Conservation (phyloP, 1,284 basidiomycete genomes). For the Prillingera fragicola region DNA sequence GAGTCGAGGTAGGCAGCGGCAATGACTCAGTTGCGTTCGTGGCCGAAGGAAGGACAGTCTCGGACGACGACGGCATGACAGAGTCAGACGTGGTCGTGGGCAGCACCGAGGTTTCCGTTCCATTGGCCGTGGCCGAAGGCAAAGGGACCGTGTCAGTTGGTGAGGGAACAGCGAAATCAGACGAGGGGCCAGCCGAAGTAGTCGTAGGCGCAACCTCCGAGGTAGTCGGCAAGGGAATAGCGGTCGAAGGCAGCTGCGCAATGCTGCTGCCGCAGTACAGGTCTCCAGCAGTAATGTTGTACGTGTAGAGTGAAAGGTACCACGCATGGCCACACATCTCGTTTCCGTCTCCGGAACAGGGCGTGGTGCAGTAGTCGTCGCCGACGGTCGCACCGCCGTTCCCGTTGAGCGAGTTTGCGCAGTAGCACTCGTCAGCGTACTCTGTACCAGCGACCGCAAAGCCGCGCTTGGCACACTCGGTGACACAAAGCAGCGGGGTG, state of each 20-base stretch:
- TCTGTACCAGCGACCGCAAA: constrained; percentile 43
- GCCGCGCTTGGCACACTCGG: constrained; percentile 37
- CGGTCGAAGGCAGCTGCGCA: too few species aligned
- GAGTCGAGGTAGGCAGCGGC: too few species aligned
- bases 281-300: constrained; percentile 16
- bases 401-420: constrained; percentile 29
- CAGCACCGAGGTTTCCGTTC: too few species aligned
- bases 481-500: constrained; percentile 35
- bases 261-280: neutral
- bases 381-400: constrained; percentile 23
- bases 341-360: constrained; percentile 32
- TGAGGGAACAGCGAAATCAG: neutral
- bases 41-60: too few species aligned
- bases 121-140: too few species aligned
- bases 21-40: too few species aligned
- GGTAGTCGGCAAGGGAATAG: too few species aligned
- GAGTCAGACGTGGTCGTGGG: too few species aligned
- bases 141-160: neutral
- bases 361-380: constrained; percentile 27
- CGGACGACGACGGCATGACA: too few species aligned
- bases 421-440: constrained; percentile 45
- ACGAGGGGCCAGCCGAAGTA: neutral
- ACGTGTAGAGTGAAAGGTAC: constrained; percentile 37
- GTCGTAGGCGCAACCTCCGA: too few species aligned
- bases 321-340: constrained; percentile 36